Conservation (phyloP, 2,329 filamentous ascomycete species). For the Atkinsonella hypoxylon region DNA sequence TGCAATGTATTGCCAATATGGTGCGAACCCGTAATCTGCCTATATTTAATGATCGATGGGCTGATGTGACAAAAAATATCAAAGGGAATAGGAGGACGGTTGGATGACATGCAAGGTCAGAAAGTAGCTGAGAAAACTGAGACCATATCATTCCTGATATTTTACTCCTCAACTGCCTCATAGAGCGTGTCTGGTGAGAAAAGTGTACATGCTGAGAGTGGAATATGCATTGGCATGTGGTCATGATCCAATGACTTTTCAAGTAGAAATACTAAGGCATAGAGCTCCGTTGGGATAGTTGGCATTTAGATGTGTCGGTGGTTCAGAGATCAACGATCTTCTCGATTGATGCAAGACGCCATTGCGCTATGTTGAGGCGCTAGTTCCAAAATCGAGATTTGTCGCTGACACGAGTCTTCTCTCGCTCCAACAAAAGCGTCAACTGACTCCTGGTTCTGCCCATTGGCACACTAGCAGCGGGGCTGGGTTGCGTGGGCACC, state of each 20-base stretch:
- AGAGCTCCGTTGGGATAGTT: too few relatives aligned
- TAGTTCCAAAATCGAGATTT: slow-evolving; percentile 17
- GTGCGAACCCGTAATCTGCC: too few relatives aligned
- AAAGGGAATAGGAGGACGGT: too few relatives aligned
- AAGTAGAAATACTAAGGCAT: too few relatives aligned
- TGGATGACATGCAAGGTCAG: too few relatives aligned
- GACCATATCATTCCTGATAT: too few relatives aligned
- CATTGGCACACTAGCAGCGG: slow-evolving; percentile 33
- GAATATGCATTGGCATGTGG: too few relatives aligned
- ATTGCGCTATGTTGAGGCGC: not conserved
- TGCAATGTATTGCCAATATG: not conserved
- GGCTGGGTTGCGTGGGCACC: slow-evolving; percentile 37
- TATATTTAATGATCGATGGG: too few relatives aligned
- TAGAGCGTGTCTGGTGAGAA: not conserved
- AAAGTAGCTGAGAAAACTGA: too few relatives aligned
- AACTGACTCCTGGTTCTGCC: slow-evolving; percentile 51
- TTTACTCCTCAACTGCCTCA: not conserved
- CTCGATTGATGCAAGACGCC: not conserved
- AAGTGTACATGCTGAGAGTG: not conserved
- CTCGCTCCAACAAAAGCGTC: slow-evolving; percentile 43
- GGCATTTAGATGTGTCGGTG: too few relatives aligned
- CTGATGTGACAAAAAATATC: too few relatives aligned
- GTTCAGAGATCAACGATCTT: not conserved
- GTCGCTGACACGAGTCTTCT: slow-evolving; percentile 26
- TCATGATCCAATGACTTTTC: too few relatives aligned